These are phyloP conservation scores for Marasmius tenuissimus DNA, from an alignment of 1,284 basidiomycete genomes.

Conservation along the genomic window DNA sequence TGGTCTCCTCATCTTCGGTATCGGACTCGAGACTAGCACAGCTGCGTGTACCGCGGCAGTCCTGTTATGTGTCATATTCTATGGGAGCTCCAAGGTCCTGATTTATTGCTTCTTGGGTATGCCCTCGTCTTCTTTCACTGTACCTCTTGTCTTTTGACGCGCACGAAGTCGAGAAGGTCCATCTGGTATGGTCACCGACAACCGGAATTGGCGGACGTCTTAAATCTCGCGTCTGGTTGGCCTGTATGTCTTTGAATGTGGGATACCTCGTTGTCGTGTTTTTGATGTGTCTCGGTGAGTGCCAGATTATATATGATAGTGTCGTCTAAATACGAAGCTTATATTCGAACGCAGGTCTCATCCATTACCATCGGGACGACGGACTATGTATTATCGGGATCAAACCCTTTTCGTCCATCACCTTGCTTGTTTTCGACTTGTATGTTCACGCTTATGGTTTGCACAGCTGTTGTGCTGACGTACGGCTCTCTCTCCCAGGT, in stretches of 20 bases:
- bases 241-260: background rate
- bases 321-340: background rate
- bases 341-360: background rate
- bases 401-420: background rate
- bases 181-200: background rate
- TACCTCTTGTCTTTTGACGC: background rate
- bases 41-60: background rate
- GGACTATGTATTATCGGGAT: background rate
- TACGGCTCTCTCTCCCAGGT: background rate
- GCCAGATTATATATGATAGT: background rate
- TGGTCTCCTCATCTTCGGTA: background rate
- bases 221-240: background rate
- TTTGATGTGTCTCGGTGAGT: background rate
- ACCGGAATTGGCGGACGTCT: background rate
- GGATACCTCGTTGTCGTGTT: background rate
- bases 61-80: background rate
- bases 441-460: background rate
- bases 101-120: background rate
- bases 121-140: background rate
- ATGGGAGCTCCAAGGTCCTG: background rate
- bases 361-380: background rate
- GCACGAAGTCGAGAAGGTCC: background rate
- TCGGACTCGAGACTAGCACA: background rate
- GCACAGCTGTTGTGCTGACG: background rate
- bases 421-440: background rate